Base-by-base conservation (phyloP, 345 rosid species). In the Carallia brachiata region DNA sequence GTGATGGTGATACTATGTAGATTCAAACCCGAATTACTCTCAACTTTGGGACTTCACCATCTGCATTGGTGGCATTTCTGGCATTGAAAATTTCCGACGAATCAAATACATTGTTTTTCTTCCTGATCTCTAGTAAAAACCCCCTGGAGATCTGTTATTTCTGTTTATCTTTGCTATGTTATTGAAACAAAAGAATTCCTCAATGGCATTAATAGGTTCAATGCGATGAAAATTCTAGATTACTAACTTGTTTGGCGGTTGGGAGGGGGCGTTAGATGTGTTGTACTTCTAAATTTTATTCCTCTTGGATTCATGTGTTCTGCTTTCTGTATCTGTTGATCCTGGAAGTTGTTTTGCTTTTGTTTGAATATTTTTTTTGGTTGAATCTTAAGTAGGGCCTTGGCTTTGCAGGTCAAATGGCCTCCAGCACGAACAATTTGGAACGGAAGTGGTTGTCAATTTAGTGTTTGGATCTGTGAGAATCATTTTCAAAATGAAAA, bases 341-440 rank as follows among this genome's bases (percentile, higher is more conserved):
- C 12, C 36, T 61, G 48, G 47, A 61, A 44, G 23, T 16, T 4
- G 53, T n/a, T 9, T 15, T 52, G 30, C 52, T 15, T 7, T 2
- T 10, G 48, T 17, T 13, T 31, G 15, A 40, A 34, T 18, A 27
- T 37, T 36, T 44, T 40, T 37, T 37, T 37, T 7, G 50, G 50
- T 44, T 44, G 50, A 44, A 58, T 68, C 54, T 47, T 18, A 34
- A 32, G 8, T 56, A 37, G 64, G 39, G 34, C 63, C 39, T 81
- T 50, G 75, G 63, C 60, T 44, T 77, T 70, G 68, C 80, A 82
- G 86, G 85, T 84, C 86, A 65, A 74, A 80, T 82, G 89, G 88
- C 75, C 84, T 80, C 83, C 78, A 77, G 82, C 91, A 75, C 70
- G 65, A 67, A 61, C 60, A 71, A 47, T 54, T 73, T 69, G 62